Base-by-base conservation (phyloP, 208 protist genomes). In the Angomonas ambiguus region DNA sequence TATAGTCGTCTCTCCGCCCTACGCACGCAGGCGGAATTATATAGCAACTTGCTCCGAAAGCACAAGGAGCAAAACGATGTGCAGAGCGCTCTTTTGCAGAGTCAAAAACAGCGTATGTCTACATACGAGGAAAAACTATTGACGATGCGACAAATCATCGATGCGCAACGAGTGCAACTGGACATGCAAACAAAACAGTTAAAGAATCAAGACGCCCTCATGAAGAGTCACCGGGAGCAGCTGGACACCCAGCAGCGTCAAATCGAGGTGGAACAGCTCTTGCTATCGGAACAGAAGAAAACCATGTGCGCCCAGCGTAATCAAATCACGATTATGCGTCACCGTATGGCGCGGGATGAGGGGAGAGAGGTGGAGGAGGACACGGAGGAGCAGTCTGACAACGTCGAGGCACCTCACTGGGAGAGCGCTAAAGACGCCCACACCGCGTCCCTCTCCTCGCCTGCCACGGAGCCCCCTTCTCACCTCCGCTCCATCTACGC, bases 21-120 rank as follows among this genome's bases (percentile, higher is more conserved):
- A 35, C 82, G 88, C 18, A 85, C 76, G 27, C 88, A 94, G 65
- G 67, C 77, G 35, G 80, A 91, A 71, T 76, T 94, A 42, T 94
- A 92, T 70, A 85, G 77, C 65, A 91, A 84, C 65, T 72, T 94
- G 22, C 79, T 94, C 27, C 76, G 76, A 2, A 88, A 89, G 38
- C 83, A 92, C 70, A 92, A 91, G 66, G 83, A 92, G 73, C 85
- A 92, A 65, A 88, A 89, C 74, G 88, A 94, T 62, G 85, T 94
- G 51, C 88, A 94, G 69, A 77, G 68, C 33, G 79, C 83, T 1
- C 76, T 94, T 42, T 71, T 92, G 20, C 73, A 82, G 57, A 94
- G 85, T 73, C 87, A 92, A 69, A 91, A 88, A 63, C 76, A 85
- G 31, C 85, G 88, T 42, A 90, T 94, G 65, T 48, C 69, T 25